These are phyloP conservation scores for Cucurbitaria berberidis DNA, from an alignment of 2,329 filamentous ascomycete species.

Conservation along the genomic window DNA sequence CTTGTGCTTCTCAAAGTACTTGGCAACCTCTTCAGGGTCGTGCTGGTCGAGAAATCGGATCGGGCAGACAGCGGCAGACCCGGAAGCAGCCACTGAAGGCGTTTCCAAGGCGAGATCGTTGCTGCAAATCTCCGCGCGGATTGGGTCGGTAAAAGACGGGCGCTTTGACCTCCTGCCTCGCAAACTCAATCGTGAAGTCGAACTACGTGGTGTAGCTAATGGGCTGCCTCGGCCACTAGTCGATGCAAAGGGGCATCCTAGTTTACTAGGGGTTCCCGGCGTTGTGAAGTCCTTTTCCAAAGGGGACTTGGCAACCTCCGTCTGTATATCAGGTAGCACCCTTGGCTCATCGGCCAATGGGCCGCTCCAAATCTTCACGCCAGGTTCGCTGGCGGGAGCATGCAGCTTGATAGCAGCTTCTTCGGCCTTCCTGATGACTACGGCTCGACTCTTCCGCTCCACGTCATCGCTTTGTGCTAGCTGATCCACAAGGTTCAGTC, in stretches of 20 bases:
- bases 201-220: slow-evolving; percentile 52
- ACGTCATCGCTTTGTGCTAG: slow-evolving; percentile 44
- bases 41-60: slow-evolving; percentile 93
- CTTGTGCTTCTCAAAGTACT: slow-evolving; percentile 94
- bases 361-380: slow-evolving; percentile 52
- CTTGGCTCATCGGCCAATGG: slow-evolving; percentile 41
- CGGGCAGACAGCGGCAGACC: slow-evolving; percentile 73
- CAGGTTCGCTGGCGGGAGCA: slow-evolving; percentile 28
- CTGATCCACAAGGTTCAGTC: slow-evolving; percentile 43
- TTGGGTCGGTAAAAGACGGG: slow-evolving; percentile 52
- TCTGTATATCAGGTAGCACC: slow-evolving; percentile 29
- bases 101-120: slow-evolving; percentile 56
- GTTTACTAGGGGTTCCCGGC: slow-evolving; percentile 76
- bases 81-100: slow-evolving; percentile 48
- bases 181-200: slow-evolving; percentile 46
- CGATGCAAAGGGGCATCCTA: slow-evolving; percentile 80
- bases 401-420: slow-evolving; percentile 38
- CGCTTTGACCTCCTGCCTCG: slow-evolving; percentile 48
- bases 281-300: slow-evolving; percentile 92
- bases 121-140: slow-evolving; percentile 50
- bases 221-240: slow-evolving; percentile 53
- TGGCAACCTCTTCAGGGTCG: slow-evolving; percentile 88
- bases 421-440: slow-evolving; percentile 45
- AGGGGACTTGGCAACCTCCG: slow-evolving; percentile 49
- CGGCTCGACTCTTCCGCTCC: slow-evolving; percentile 41